Base-by-base conservation (phyloP, 495 filamentous ascomycete genomes). In the Aspergillus campestris region DNA sequence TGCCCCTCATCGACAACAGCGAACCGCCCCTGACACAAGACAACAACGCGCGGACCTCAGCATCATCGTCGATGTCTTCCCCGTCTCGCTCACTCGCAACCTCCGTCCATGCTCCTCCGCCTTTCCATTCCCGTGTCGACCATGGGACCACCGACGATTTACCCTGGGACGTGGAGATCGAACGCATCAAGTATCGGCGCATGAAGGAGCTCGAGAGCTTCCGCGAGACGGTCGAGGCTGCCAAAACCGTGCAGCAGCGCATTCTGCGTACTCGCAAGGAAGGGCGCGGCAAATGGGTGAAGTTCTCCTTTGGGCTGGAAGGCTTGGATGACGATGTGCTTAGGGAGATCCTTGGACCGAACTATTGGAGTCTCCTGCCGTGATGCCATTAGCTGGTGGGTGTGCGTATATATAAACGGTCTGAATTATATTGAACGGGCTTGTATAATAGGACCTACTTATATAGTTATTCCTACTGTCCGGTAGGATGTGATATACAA, bases 221-320 rank as follows among this genome's bases (percentile, higher is more conserved):
- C 34, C 49, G 49, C 0, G 51, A 58, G 28, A 48, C 42, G 3
- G 14, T 66, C 7, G 40, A 39, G 3, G 46, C 46, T 31, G 62
- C 65, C 0, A 46, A 50, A 34, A 51, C 44, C 2, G 61, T 69
- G 5, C 50, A 59, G 30, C 55, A 44, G 30, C 52, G 53, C 11
- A 52, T 73, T n/a, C 48, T 55, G 24, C 43, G 35, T 32, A 44
- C 55, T 6, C 44, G 70, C 14, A 59, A 45, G 31, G 59, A 62
- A 10, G 56, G 44, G 1, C 49, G 50, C 11, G 67, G 62, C 14
- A 73, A 70, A 48, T 70, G 67, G 65, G 50, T 68, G 3, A 53
- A 60, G 33, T 62, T 62, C 14, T 63, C 56, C 1, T 58, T 61
- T 50, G 68, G 61, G 5, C 34, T 62, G 2, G 56, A 64, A 30